These are phyloP conservation scores for Auricularia heimuer DNA, from an alignment of 768 basidiomycete species.

Conservation along the genomic window DNA sequence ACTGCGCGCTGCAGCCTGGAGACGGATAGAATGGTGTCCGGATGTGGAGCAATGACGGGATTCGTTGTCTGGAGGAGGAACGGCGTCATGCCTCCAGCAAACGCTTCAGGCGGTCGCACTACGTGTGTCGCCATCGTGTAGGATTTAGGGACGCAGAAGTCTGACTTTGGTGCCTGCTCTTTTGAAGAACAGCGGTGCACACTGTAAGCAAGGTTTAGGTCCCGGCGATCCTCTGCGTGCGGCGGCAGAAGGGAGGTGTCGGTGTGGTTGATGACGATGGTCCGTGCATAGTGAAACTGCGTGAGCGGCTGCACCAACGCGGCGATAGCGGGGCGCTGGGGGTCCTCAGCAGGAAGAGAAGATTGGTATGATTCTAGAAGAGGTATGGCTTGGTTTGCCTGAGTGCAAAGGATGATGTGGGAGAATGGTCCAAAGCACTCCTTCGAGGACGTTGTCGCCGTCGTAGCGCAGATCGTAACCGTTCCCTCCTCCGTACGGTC, in stretches of 20 bases:
- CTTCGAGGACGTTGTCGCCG: slow-evolving; percentile 15
- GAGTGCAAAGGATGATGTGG: slow-evolving; percentile 64
- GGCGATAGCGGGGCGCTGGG: slow-evolving; percentile 21
- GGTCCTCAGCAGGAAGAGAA: slow-evolving; percentile 25
- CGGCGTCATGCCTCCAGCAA: slow-evolving; percentile 13
- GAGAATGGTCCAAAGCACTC: slow-evolving; percentile 40
- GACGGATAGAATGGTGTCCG: slow-evolving; percentile 42
- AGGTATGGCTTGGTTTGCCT: slow-evolving; percentile 52
- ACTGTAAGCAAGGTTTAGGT: slow-evolving; percentile 49
- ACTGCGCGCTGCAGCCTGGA: slow-evolving; percentile 57
- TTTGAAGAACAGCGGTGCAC: not conserved
- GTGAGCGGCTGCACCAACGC: slow-evolving; percentile 39
- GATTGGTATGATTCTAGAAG: slow-evolving; percentile 40
- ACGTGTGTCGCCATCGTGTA: slow-evolving; percentile 70
- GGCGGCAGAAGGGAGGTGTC: slow-evolving; percentile 50
- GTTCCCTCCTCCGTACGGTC: slow-evolving; percentile 26
- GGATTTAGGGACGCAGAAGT: slow-evolving; percentile 31
- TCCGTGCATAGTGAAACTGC: slow-evolving; percentile 43
- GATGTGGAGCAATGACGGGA: slow-evolving; percentile 45
- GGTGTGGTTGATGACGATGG: slow-evolving; percentile 63
- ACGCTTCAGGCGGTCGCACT: slow-evolving; percentile 25
- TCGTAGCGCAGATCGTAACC: slow-evolving; percentile 30
- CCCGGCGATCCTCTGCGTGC: slow-evolving; percentile 39
- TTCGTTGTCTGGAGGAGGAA: slow-evolving; percentile 66
- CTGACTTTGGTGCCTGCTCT: slow-evolving; percentile 1